These are phyloP conservation scores for Linnemannia exigua DNA, from an alignment of 192 early-diverging fungal genomes.

Conservation along the genomic window DNA sequence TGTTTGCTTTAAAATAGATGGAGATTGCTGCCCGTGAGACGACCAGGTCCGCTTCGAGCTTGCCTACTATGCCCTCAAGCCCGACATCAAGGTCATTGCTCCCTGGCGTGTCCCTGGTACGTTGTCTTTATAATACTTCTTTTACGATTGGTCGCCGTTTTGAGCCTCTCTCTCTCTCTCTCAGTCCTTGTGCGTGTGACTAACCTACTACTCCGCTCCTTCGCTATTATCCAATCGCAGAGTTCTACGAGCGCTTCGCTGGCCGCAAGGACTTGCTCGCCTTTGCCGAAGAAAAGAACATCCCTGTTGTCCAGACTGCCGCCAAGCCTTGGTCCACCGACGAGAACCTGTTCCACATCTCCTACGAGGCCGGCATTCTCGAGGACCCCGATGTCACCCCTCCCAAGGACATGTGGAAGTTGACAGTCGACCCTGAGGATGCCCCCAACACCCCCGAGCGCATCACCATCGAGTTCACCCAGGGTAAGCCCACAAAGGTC, in stretches of 20 bases:
- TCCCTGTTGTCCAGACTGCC: slow-evolving; percentile 96
- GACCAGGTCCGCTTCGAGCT: slow-evolving; percentile 99
- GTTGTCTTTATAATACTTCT: neutral
- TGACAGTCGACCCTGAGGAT: slow-evolving; percentile 96
- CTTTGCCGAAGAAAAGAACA: slow-evolving; percentile 90
- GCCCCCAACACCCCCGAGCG: slow-evolving; percentile 97
- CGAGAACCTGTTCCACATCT: slow-evolving; percentile 99
- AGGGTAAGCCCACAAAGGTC: slow-evolving; percentile 91
- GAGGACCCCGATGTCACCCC: slow-evolving; percentile 98
- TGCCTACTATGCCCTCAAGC: slow-evolving; percentile 96
- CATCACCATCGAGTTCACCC: slow-evolving; percentile 90
- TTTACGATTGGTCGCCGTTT: neutral
- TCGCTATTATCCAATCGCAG: slow-evolving; percentile 33
- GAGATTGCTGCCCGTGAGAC: slow-evolving; percentile 94
- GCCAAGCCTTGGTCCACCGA: slow-evolving; percentile 99
- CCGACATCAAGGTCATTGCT: slow-evolving; percentile 95
- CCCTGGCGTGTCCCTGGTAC: slow-evolving; percentile 94
- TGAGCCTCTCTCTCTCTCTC: too few species aligned
- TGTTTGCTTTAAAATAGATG: too few species aligned
- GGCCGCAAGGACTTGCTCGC: slow-evolving; percentile 93
- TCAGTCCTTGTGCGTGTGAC: neutral
- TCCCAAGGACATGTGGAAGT: slow-evolving; percentile 99
- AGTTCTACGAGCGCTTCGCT: slow-evolving; percentile 96
- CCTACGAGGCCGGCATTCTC: slow-evolving; percentile 98
- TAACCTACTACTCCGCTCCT: neutral